Conservation (phyloP, 2,329 filamentous ascomycete species). For the Shiraia sp. region DNA sequence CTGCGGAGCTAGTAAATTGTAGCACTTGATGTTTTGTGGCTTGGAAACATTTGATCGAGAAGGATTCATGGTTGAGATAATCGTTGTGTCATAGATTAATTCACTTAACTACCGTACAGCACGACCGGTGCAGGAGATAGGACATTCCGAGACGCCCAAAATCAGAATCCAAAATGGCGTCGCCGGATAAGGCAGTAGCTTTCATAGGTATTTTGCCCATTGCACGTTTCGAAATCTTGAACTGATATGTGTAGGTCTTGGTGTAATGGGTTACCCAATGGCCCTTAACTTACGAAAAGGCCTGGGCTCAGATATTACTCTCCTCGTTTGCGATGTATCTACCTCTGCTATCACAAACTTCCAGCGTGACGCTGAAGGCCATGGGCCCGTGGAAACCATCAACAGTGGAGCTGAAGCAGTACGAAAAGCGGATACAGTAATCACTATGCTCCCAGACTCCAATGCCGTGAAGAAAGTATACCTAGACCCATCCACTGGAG, state of each 20-base stretch:
- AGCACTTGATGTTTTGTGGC: too few species aligned
- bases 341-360: conserved; percentile 43
- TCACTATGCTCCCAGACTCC: conserved; percentile 49
- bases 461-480: conserved; percentile 46
- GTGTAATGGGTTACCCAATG: conserved; percentile 51
- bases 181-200: conserved; percentile 24
- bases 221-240: background rate
- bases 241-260: conserved; percentile 32
- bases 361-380: conserved; percentile 38
- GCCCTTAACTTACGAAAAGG: conserved; percentile 47
- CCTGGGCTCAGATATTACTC: conserved; percentile 31
- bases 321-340: conserved; percentile 48
- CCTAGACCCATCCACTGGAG: conserved; percentile 46
- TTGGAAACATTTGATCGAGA: too few species aligned
- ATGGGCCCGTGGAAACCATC: conserved; percentile 43
- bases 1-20: too few species aligned
- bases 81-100: too few species aligned
- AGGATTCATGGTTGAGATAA: too few species aligned
- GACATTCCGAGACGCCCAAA: background rate
- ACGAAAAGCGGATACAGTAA: conserved; percentile 45
- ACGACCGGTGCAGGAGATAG: background rate
- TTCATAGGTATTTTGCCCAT: conserved; percentile 22
- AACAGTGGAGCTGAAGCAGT: conserved; percentile 46
- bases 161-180: conserved; percentile 14
- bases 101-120: too few species aligned